Evolutionary conservation across 192 early-diverging fungal genomes (phyloP).

Genomic region (Podila verticillata): DNA sequence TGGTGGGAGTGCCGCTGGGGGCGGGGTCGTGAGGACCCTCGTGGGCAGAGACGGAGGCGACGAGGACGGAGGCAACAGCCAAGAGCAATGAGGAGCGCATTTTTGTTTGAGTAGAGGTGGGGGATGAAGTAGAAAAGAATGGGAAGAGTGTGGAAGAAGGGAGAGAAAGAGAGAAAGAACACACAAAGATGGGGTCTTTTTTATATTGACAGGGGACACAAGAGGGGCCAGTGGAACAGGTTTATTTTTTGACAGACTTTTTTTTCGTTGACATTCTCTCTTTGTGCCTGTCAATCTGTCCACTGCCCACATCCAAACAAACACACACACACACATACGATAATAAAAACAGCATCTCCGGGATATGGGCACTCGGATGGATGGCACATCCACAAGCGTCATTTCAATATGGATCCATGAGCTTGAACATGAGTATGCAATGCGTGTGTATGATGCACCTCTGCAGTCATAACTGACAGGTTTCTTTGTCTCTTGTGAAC

Average conservation of each 20-base stretch:
- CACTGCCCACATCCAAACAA: no score
- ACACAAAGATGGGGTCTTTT: background rate
- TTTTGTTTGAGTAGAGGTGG: background rate
- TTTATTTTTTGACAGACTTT: background rate
- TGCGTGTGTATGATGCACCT: no score
- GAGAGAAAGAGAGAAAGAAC: background rate
- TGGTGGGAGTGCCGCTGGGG: background rate
- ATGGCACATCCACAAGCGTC: no score
- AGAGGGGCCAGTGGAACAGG: no score
- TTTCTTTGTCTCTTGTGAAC: no score
- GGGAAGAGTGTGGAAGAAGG: background rate
- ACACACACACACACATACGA: no score
- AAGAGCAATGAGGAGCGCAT: slow-evolving; percentile 41
- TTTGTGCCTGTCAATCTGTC: background rate
- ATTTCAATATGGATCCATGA: no score
- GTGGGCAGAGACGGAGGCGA: slow-evolving; percentile 30
- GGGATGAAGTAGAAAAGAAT: background rate
- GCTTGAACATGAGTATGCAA: no score
- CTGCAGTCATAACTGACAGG: no score
- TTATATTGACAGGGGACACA: slow-evolving; percentile 1
- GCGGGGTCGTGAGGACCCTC: slow-evolving; percentile 25
- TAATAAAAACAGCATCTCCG: no score
- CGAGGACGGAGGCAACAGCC: slow-evolving; percentile 22
- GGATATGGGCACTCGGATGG: no score
- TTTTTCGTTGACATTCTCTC: background rate